Evolutionary conservation across 495 filamentous ascomycete genomes (phyloP).

Genomic region (Penicillium parvum): DNA sequence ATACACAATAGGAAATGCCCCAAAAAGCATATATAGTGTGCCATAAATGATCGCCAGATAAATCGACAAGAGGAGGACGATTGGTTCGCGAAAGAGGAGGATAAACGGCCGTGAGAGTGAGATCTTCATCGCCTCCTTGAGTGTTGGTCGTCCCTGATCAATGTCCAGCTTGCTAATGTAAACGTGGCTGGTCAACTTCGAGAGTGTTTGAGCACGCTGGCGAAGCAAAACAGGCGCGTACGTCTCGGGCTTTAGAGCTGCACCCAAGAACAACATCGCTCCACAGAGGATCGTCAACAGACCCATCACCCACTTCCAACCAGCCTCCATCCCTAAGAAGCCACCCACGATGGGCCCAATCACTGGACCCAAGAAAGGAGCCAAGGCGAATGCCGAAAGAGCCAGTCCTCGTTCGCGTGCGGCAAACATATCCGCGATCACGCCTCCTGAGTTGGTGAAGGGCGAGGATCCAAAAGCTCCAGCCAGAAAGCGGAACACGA

Average conservation of each 20-base stretch:
- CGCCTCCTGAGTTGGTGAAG: constrained; percentile 62
- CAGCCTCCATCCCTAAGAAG: constrained; percentile 47
- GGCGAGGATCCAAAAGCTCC: constrained; percentile 66
- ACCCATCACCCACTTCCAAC: constrained; percentile 64
- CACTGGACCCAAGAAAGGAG: constrained; percentile 60
- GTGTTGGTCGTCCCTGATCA: constrained; percentile 24
- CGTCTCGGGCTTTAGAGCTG: constrained; percentile 48
- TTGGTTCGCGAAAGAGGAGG: constrained; percentile 42
- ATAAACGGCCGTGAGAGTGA: constrained; percentile 35
- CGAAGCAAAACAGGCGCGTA: constrained; percentile 52
- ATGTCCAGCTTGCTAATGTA: constrained; percentile 39
- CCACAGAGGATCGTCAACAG: constrained; percentile 40
- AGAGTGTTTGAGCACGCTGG: constrained; percentile 43
- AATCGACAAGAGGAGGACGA: constrained; percentile 54
- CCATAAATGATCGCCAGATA: constrained; percentile 69
- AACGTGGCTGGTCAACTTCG: constrained; percentile 47
- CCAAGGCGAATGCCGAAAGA: constrained; percentile 52
- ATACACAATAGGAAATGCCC: constrained; percentile 72
- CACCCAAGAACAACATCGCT: constrained; percentile 44
- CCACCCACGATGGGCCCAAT: constrained; percentile 53
- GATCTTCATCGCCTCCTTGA: constrained; percentile 28
- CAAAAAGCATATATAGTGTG: constrained; percentile 73
- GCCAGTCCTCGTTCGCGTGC: constrained; percentile 56
- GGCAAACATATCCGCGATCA: constrained; percentile 65
- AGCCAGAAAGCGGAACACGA: constrained; percentile 69